Base-by-base conservation (phyloP, 1,284 basidiomycete genomes). In the Kwoniella shivajii region DNA sequence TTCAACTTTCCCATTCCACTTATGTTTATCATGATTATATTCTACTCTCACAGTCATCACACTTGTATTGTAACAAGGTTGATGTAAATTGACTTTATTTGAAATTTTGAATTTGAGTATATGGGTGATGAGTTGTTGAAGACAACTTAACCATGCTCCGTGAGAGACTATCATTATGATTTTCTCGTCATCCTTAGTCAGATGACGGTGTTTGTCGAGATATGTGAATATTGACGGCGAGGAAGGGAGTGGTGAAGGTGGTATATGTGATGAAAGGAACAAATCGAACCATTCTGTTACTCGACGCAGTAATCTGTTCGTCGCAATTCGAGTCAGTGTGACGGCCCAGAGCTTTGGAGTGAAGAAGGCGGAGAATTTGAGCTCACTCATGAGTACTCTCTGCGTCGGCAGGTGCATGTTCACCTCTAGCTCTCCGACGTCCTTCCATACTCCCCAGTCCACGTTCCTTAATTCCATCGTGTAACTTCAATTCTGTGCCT, bases 101-200 rank as follows among this genome's bases (percentile, higher is more conserved):
- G 26, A 37, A 20, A 39, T 10, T n/a, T 45, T 36, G n/a, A 54
- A 56, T 29, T 66, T 34, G n/a, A 76, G 54, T 18, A 69, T 48
- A 13, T 50, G 46, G 18, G 66, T 53, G 14, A 76, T 57, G 0
- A 60, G 38, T 20, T 47, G 45, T 24, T 20, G 31, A 9, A 47
- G 31, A 47, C 45, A 47, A 10, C 52, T 52, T 29, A 78, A 61
- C 55, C 67, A 77, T 11, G 75, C 76, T 31, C 74, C 74, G 55
- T 78, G 76, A 9, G 69, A 69, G 33, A 73, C 61, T 49, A 72
- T 52, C 10, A 76, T 62, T 26, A 76, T 57, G 13, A 49, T 34
- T 13, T 36, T 38, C 45, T 54, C 49, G 11, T 31, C 13, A 3
- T 59, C 18, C 11, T 46, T 14, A 20, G 22, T 46, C 22, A 24